A percentile compares a stretch with the other conserved stretches of the same genome.
Conservation (phyloP, 2,329 filamentous ascomycete genomes). For the Tolypocladium paradoxum region DNA sequence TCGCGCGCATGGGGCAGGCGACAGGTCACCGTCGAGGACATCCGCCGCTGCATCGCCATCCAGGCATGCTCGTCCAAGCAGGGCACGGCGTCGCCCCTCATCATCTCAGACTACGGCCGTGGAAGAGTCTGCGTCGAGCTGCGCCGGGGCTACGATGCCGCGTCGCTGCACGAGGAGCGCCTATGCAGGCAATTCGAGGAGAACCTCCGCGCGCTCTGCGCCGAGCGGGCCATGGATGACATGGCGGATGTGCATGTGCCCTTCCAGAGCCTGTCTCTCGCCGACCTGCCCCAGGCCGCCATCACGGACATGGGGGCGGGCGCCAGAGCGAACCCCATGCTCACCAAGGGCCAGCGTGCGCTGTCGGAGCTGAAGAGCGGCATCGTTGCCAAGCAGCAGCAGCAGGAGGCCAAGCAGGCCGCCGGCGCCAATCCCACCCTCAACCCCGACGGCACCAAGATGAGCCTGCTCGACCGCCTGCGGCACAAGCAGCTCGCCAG, state of each 20-base stretch:
- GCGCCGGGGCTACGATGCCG: slow-evolving; percentile 21
- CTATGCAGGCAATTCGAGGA: slow-evolving; percentile 44
- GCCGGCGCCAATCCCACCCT: slow-evolving; percentile 18
- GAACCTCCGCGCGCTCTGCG: slow-evolving; percentile 38
- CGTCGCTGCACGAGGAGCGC: slow-evolving; percentile 36
- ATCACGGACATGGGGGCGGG: slow-evolving; percentile 19
- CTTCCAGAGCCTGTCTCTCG: slow-evolving; percentile 41
- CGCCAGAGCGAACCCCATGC: slow-evolving; percentile 40
- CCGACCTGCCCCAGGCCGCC: slow-evolving; percentile 25
- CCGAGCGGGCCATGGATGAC: slow-evolving; percentile 17
- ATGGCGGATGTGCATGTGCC: slow-evolving; percentile 33
- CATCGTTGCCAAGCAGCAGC: slow-evolving; percentile 41
- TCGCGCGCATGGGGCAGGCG: slow-evolving; percentile 64
- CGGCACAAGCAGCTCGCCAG: slow-evolving; percentile 57
- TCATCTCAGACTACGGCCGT: slow-evolving; percentile 40
- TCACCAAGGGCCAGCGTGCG: slow-evolving; percentile 56
- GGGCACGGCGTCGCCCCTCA: slow-evolving; percentile 24
- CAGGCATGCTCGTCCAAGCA: slow-evolving; percentile 27
- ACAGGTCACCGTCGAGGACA: slow-evolving; percentile 52
- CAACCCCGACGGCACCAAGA: slow-evolving; percentile 38
- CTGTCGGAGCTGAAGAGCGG: slow-evolving; percentile 58
- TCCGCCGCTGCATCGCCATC: slow-evolving; percentile 57
- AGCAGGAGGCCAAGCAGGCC: slow-evolving; percentile 26
- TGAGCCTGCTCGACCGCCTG: slow-evolving; percentile 66
- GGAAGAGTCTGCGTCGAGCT: slow-evolving; percentile 50